A percentile compares a stretch with the other conserved stretches of the same genome.
These are phyloP conservation scores for Fomitopsis pulvina DNA, from an alignment of 768 basidiomycete genomes.

Conservation along the genomic window DNA sequence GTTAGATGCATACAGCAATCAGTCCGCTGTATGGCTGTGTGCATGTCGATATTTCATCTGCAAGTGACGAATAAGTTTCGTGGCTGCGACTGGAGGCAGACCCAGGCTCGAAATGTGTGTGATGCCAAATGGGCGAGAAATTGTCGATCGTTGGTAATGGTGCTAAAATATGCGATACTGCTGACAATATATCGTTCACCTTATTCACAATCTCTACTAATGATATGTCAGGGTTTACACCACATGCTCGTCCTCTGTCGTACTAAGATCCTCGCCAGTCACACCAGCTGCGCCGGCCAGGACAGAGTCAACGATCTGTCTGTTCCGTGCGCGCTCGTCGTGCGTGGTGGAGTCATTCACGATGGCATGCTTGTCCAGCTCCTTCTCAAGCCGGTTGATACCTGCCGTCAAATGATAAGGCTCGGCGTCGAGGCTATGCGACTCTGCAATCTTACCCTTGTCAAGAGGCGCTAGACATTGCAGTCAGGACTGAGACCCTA, in stretches of 20 bases:
- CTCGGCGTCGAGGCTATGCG: neutral
- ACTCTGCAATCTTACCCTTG: neutral
- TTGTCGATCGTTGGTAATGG: too few species aligned
- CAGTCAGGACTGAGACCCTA: neutral
- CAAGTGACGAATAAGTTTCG: too few species aligned
- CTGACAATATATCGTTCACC: neutral
- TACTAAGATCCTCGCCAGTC: constrained; percentile 6
- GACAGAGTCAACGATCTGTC: neutral
- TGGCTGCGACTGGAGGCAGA: too few species aligned
- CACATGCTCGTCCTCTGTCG: constrained; percentile 3
- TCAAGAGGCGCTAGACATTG: neutral
- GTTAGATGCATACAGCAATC: too few species aligned
- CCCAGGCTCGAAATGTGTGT: too few species aligned
- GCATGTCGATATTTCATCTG: too few species aligned
- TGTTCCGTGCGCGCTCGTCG: constrained; percentile 1
- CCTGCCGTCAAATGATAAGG: neutral
- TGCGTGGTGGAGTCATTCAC: neutral
- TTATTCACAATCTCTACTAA: neutral
- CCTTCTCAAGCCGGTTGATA: constrained; percentile 1
- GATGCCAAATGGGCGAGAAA: too few species aligned
- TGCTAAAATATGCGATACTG: neutral
- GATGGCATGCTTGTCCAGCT: neutral
- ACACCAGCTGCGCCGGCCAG: constrained; percentile 6
- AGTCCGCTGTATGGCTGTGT: too few species aligned
- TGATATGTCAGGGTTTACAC: neutral